A percentile compares a stretch with the other conserved stretches of the same genome.
phyloP scores from a whole-genome alignment of 768 basidiomycete species.

The Psilocybe azurescens region DNA sequence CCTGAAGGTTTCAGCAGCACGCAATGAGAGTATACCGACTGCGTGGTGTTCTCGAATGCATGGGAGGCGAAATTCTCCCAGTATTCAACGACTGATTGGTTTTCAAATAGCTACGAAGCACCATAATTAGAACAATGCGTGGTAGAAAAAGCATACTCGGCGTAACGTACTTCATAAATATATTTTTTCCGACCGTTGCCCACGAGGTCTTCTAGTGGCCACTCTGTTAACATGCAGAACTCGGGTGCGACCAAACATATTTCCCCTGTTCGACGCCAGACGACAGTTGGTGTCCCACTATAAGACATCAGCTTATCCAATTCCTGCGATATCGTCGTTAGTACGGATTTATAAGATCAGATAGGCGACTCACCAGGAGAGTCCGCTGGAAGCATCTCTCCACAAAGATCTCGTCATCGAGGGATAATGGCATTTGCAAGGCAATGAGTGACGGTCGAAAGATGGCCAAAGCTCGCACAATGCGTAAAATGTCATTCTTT shows the following conservation, averaged over 20 bases:
- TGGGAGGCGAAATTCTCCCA: conserved; percentile 97
- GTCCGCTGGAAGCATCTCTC: conserved; percentile 96
- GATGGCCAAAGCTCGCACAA: conserved; percentile 93
- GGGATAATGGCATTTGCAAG: conserved; percentile 95
- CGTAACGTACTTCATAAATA: conserved; percentile 63
- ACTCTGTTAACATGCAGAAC: conserved; percentile 93
- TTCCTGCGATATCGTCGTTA: conserved; percentile 59
- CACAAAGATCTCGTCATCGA: conserved; percentile 96
- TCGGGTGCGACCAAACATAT: conserved; percentile 97
- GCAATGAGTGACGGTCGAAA: conserved; percentile 98
- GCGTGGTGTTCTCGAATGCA: conserved; percentile 97
- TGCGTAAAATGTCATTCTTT: conserved; percentile 93
- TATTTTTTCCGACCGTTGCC: conserved; percentile 54
- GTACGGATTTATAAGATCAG: conserved; percentile 1
- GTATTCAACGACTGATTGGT: conserved; percentile 93
- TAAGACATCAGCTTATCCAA: conserved; percentile 96
- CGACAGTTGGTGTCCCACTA: conserved; percentile 95
- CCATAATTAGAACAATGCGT: conserved; percentile 10
- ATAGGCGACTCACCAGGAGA: conserved; percentile 62
- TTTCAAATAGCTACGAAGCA: conserved; percentile 81
- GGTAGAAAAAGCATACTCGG: background rate
- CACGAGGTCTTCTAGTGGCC: conserved; percentile 83
- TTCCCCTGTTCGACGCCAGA: conserved; percentile 98
- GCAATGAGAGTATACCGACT: conserved; percentile 93
- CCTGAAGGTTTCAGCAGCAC: conserved; percentile 87